Conservation (phyloP, 2,329 filamentous ascomycete genomes). For the Claviceps digitariae region DNA sequence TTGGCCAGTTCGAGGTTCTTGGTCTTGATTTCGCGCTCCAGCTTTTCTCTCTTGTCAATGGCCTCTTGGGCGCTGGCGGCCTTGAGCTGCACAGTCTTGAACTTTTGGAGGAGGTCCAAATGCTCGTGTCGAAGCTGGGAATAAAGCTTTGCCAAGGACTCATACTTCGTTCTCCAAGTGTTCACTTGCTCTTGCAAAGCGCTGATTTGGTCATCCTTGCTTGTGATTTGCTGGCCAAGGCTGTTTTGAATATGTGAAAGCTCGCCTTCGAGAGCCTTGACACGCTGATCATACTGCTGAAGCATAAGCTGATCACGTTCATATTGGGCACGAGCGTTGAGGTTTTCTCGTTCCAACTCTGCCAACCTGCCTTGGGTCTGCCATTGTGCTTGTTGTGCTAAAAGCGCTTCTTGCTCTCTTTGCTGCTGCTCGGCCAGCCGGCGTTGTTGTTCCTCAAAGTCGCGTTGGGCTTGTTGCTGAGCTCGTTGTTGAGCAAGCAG, state of each 20-base stretch:
- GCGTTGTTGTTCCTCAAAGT: slow-evolving; percentile 95
- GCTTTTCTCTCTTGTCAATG: slow-evolving; percentile 84
- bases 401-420: slow-evolving; percentile 76
- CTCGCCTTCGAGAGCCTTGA: slow-evolving; percentile 86
- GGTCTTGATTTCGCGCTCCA: slow-evolving; percentile 95
- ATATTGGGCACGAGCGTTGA: slow-evolving; percentile 88
- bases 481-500: slow-evolving; percentile 71
- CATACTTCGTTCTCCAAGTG: slow-evolving; percentile 95
- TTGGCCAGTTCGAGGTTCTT: slow-evolving; percentile 98
- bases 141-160: slow-evolving; percentile 91
- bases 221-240: slow-evolving; percentile 70
- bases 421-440: slow-evolving; percentile 78
- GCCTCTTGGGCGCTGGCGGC: slow-evolving; percentile 94
- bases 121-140: slow-evolving; percentile 93
- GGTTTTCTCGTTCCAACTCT: slow-evolving; percentile 87
- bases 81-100: slow-evolving; percentile 92
- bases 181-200: slow-evolving; percentile 94
- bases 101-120: slow-evolving; percentile 86
- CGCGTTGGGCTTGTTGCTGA: slow-evolving; percentile 71
- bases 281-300: slow-evolving; percentile 87
- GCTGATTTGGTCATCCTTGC: slow-evolving; percentile 88
- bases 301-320: slow-evolving; percentile 96
- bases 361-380: slow-evolving; percentile 94
- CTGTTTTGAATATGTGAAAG: slow-evolving; percentile 70
- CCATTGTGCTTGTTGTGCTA: slow-evolving; percentile 78